Base-by-base conservation (phyloP, 192 early-diverging fungal genomes). In the Diversispora epigaea region DNA sequence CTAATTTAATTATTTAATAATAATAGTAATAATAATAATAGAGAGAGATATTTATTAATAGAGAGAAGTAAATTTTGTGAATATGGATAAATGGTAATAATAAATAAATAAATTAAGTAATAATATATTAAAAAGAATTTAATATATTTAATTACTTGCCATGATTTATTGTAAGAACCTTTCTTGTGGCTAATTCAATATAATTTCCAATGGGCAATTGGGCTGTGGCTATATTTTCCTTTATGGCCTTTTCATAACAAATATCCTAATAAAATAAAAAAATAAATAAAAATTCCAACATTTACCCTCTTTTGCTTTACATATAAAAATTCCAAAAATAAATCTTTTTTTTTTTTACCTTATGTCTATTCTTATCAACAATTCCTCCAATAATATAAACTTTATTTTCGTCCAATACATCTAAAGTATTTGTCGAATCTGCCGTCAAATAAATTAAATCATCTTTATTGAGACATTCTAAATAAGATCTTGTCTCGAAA, bases 131-230 rank as follows among this genome's bases (percentile, higher is more conserved):
- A n/a, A n/a, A n/a, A n/a, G n/a, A n/a, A n/a, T n/a, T n/a, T n/a
- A n/a, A n/a, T n/a, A n/a, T n/a, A 46, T 39, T n/a, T 10, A 40
- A 22, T 11, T 4, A 52, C 60, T 71, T 84, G 88, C 89, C 89
- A 79, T 98, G 97, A 83, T 99, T 99, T 32, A 97, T 92, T 7
- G 97, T 95, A 55, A 99, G 80, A 6, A 99, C 91, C 62, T 92
- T 92, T 17, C 97, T 82, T 41, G 91, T 86, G 6, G 84, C 78
- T 86, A 99, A 83, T 65, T 91, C 79, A 49, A 99, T 84, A 77
- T 92, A 94, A 45, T 95, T 84, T 6, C 88, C 91, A 73, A 99
- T 95, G 1, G 96, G 96, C 65, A 99, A 85, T 76, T 89, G 86
- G 32, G 87, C 95, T 9, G 91, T 90, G 0, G 80, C 77, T 19